Conservation (phyloP, 352 stramenopile species). For the Saprolegnia diclina region DNA sequence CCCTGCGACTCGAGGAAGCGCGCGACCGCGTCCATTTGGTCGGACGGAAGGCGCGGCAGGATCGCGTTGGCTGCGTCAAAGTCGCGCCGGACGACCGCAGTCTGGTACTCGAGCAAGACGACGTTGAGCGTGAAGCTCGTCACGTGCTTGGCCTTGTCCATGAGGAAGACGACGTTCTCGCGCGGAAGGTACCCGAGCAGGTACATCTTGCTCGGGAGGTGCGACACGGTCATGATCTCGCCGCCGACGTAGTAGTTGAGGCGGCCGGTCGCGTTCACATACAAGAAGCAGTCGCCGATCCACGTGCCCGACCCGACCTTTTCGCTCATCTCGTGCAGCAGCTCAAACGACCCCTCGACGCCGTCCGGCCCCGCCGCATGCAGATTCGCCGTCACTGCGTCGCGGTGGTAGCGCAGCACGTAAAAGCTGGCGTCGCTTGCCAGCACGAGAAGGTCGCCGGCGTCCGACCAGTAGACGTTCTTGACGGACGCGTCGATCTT, state of each 20-base stretch:
- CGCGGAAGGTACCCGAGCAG: slow-evolving; percentile 97
- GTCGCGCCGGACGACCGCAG: slow-evolving; percentile 95
- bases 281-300: slow-evolving; percentile 99
- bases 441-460: slow-evolving; percentile 93
- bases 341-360: slow-evolving; percentile 96
- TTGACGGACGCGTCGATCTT: slow-evolving; percentile 98
- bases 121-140: slow-evolving; percentile 88
- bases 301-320: slow-evolving; percentile 94
- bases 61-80: slow-evolving; percentile 98
- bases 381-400: slow-evolving; percentile 58
- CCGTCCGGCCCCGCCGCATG: slow-evolving; percentile 92
- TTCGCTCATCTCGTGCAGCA: slow-evolving; percentile 97
- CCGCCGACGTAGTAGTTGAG: slow-evolving; percentile 99
- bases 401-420: slow-evolving; percentile 93
- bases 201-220: slow-evolving; percentile 95
- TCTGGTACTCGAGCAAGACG: slow-evolving; percentile 98
- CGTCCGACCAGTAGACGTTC: slow-evolving; percentile 97
- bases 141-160: slow-evolving; percentile 97
- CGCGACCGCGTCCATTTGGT: slow-evolving; percentile 77
- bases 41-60: slow-evolving; percentile 89
- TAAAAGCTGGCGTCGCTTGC: slow-evolving; percentile 94
- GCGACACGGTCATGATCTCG: slow-evolving; percentile 97
- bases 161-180: slow-evolving; percentile 97
- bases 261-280: slow-evolving; percentile 85
- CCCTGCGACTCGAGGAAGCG: slow-evolving; percentile 98